phyloP scores from a whole-genome alignment of 1,284 basidiomycete genomes.

The Rhizoctonia solani region DNA sequence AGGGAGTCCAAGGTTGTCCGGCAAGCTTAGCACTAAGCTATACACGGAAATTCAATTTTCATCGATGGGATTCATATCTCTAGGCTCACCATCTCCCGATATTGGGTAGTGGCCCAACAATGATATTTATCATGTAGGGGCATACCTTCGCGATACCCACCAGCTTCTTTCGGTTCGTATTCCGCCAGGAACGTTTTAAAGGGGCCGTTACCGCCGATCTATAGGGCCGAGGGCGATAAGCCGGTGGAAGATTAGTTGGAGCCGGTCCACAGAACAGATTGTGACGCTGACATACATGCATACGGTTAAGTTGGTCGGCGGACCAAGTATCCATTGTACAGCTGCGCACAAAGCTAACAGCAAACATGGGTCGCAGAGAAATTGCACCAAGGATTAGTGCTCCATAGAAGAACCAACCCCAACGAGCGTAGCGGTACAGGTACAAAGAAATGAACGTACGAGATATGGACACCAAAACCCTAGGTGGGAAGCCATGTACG shows the following conservation, averaged over 20 bases:
- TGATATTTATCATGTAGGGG: constrained; percentile 82
- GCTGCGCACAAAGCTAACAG: constrained; percentile 82
- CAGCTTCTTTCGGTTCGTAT: constrained; percentile 70
- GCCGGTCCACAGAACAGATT: constrained; percentile 36
- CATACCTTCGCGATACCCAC: constrained; percentile 73
- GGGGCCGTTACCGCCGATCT: constrained; percentile 84
- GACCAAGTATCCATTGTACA: constrained; percentile 97
- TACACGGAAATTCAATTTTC: constrained; percentile 29
- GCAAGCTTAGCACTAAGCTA: constrained; percentile 73
- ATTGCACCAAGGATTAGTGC: constrained; percentile 1
- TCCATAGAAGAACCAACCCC: constrained; percentile 10
- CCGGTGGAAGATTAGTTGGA: background rate
- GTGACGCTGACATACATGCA: constrained; percentile 65
- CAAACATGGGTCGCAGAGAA: constrained; percentile 35
- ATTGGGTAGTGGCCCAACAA: constrained; percentile 89
- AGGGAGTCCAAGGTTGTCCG: constrained; percentile 71
- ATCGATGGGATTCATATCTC: constrained; percentile 19
- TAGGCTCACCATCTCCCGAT: constrained; percentile 79
- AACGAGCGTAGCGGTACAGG: constrained; percentile 15
- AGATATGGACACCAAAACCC: constrained; percentile 38
- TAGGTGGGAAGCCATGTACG: constrained; percentile 22
- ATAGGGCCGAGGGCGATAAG: constrained; percentile 12
- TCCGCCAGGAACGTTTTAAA: constrained; percentile 78
- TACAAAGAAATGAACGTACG: constrained; percentile 38
- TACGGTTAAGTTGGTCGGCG: constrained; percentile 83